Evolutionary conservation across 306 rosid species (phyloP), one percentile per base, ranked within the genome.

Genomic region (Acacia acuminata): DNA sequence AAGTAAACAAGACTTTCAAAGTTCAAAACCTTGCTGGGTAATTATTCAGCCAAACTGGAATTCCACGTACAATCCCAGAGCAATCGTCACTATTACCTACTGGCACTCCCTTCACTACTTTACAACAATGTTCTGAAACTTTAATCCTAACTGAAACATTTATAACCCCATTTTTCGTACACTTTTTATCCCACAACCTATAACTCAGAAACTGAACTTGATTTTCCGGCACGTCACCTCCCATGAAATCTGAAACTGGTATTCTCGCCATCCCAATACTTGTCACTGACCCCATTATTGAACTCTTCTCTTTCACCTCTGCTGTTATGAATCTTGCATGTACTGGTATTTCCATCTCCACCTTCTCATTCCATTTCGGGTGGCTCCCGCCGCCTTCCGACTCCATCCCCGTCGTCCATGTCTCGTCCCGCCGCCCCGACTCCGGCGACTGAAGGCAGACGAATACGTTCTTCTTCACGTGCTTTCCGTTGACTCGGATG

Each of bases 201-300:
- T 92, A 92, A 76, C 97, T 92, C 85, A 89, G 32, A 47, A 86
- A 87, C 24, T 89, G 93, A 82, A 76, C 48, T 63, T 86, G 79
- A 30, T 77, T 42, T 68, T 86, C 81, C 24, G 90, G 90, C 61
- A 92, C 50, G 5, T 50, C 77, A 0, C 81, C 84, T 22, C 88
- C 89, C 0, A 36, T 0, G 5, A 92, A 89, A 16, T 92, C 94
- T 7, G 94, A 84, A 2, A 78, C 85, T 7, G 91, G 88, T 50
- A 92, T 76, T 48, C 32, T 82, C 0, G 88, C 90, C 47, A 77
- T 70, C 8, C 89, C 93, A 53, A 90, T 65, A 24, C 77, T 68
- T 55, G 36, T 81, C 12, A 47, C 53, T 10, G 4, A 25, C 11
- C 86, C 79, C 42, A 63, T 75, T 19, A 55, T 78, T 19, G 80